Conservation (phyloP, 257 asterid genomes). For the Salvia splendens region DNA sequence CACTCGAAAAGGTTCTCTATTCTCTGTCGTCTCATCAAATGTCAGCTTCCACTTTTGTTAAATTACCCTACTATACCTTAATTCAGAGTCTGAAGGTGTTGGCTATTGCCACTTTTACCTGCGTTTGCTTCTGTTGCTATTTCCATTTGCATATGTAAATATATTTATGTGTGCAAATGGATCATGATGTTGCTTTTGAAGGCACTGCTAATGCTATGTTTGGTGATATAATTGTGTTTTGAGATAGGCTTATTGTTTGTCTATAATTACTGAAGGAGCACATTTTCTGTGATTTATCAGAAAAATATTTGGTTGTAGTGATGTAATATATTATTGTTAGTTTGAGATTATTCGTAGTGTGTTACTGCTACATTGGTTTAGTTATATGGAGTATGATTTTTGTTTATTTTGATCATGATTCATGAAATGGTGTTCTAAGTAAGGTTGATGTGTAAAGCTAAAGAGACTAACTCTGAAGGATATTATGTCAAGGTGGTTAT, state of each 20-base stretch:
- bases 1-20: constrained; percentile 96
- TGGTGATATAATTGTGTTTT: not conserved
- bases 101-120: not conserved
- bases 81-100: not conserved
- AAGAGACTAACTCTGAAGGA: not conserved
- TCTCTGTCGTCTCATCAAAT: not conserved
- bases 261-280: not conserved
- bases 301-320: too few relatives aligned
- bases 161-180: not conserved
- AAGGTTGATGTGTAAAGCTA: not conserved
- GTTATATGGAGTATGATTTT: too few relatives aligned
- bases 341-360: too few relatives aligned
- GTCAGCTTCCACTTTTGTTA: not conserved
- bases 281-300: too few relatives aligned
- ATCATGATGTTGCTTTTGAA: too few relatives aligned
- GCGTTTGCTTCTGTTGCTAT: not conserved
- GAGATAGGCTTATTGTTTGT: not conserved
- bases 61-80: not conserved
- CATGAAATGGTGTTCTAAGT: not conserved
- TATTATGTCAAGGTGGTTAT: constrained; percentile 59
- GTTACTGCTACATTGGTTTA: not conserved
- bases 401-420: not conserved
- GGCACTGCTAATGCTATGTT: not conserved
- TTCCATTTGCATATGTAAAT: not conserved
- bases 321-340: too few relatives aligned